Evolutionary conservation across 768 basidiomycete genomes (phyloP), one percentile per base, ranked within the genome.

Genomic region (Asterophora lycoperdoides): DNA sequence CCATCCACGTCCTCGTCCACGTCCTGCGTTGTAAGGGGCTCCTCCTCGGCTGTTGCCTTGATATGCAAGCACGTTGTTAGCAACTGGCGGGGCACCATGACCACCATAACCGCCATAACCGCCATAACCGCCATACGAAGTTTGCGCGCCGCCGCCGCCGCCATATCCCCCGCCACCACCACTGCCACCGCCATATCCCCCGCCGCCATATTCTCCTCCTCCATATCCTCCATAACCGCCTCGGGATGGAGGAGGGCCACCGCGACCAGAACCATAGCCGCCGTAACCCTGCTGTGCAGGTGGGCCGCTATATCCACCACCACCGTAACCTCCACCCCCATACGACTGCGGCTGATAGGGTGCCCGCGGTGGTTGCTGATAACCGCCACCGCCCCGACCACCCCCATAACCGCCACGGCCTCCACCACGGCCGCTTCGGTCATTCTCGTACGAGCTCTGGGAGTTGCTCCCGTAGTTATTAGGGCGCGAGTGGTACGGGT

Each of bases 401-500:
- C 67, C 63, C 3, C 23, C 23, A 23, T 23, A 23, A 43, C 63
- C 64, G 48, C 68, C 56, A 30, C 59, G 56, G 40, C 54, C 52
- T 41, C 60, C 54, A 15, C 58, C 54, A 29, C 55, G 59, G 37
- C 48, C 44, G 38, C 55, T 51, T 38, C 66, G 56, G 18, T 67
- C 64, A 51, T 58, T 64, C 7, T 64, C 63, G 47, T 70, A 64
- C 30, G 45, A 43, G 35, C 48, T 48, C 34, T 56, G 54, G 3
- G 62, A 49, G 42, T 59, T 58, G 11, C 58, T 56, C 6, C 67
- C 62, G 49, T 70, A 72, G 45, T 62, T 70, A 46, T 67, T 74
- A 30, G 68, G 55, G 10, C 76, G 70, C 1, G 71, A 63, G 44
- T 75, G 74, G 65, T 75, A 78, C n/a, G 71, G 69, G 51, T 76